These are phyloP conservation scores for Colletotrichum falcatum DNA, from an alignment of 2,329 filamentous ascomycete genomes.

Conservation along the genomic window DNA sequence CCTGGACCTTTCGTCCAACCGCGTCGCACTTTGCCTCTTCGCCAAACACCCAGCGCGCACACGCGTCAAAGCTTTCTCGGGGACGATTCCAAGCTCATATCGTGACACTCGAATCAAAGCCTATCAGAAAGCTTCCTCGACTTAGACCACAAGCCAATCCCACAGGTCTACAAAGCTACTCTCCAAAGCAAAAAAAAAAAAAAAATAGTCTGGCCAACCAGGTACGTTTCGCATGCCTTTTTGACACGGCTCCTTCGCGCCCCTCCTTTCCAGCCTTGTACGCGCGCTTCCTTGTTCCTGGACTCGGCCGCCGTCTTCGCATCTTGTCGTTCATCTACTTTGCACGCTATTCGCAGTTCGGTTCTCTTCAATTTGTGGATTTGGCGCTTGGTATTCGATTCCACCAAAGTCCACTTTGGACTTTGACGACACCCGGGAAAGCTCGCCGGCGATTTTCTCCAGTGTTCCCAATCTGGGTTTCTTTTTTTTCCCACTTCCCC, in stretches of 20 bases:
- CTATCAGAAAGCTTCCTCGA: constrained; percentile 41
- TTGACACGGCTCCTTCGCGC: constrained; percentile 37
- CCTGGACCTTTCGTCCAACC: constrained; percentile 42
- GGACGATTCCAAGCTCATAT: constrained; percentile 36
- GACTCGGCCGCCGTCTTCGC: constrained; percentile 22
- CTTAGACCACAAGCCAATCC: constrained; percentile 33
- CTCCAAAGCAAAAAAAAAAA: constrained; percentile 28
- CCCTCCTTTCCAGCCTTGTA: constrained; percentile 38
- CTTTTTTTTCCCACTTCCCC: background rate
- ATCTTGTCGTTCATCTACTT: constrained; percentile 5
- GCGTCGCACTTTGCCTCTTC: constrained; percentile 38
- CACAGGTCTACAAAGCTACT: constrained; percentile 3
- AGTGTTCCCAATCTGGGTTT: background rate
- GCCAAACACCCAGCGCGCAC: constrained; percentile 20
- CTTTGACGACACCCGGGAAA: background rate
- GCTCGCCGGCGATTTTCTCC: background rate
- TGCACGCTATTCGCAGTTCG: constrained; percentile 10
- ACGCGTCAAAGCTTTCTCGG: constrained; percentile 38
- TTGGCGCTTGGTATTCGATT: background rate
- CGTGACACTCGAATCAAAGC: constrained; percentile 41
- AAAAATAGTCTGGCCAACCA: constrained; percentile 32
- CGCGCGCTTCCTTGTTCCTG: constrained; percentile 37
- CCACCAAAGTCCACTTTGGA: background rate
- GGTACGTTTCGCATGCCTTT: constrained; percentile 37
- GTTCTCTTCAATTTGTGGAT: background rate